Evolutionary conservation across 371 early-diverging fungal species (phyloP), one percentile per base, ranked within the genome.

Genomic region (Zychaea mexicana): DNA sequence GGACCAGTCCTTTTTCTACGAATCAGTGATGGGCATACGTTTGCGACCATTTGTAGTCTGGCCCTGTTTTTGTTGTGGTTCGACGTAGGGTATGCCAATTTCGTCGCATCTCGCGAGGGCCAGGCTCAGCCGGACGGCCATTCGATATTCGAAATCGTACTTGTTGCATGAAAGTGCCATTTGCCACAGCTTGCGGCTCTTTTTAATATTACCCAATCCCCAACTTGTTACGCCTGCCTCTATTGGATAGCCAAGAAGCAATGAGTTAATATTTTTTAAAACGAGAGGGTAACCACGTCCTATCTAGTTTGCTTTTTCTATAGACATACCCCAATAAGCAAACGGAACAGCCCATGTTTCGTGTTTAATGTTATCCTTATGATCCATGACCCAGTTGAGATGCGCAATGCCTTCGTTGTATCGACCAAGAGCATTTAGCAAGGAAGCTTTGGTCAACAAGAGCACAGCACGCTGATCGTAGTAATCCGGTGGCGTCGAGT

Each of bases 331-430:
- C 85, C 87, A 88, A 61, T 82, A 85, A n/a, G 87, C 77, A 66
- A 88, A 88, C 27, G 88, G 88, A 3, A 84, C 68, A 15, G 85
- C 80, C 85, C 86, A 88, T 8, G 76, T 82, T 49, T 88, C 87
- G 3, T 81, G 70, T 27, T 71, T 68, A 46, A 85, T 75, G 46
- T 68, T 71, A 13, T 77, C 67, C 24, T 76, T 73, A 57, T 85
- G 79, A 57, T 86, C 88, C 39, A 86, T 55, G 21, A 88, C 78
- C 88, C 88, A 88, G 61, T 80, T 82, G 47, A 86, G 71, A 62
- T 82, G 79, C 21, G 77, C 66, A 52, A 82, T 76, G 4, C 75
- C 68, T 46, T 82, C 78, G n/a, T 65, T 67, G 53, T 69, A 64
- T n/a, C 75, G 61, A 22, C 68, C 72, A 3, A 82, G 57, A 22